These are phyloP conservation scores for Pseudotulostoma volvatum DNA, from an alignment of 495 filamentous ascomycete genomes.

Conservation along the genomic window DNA sequence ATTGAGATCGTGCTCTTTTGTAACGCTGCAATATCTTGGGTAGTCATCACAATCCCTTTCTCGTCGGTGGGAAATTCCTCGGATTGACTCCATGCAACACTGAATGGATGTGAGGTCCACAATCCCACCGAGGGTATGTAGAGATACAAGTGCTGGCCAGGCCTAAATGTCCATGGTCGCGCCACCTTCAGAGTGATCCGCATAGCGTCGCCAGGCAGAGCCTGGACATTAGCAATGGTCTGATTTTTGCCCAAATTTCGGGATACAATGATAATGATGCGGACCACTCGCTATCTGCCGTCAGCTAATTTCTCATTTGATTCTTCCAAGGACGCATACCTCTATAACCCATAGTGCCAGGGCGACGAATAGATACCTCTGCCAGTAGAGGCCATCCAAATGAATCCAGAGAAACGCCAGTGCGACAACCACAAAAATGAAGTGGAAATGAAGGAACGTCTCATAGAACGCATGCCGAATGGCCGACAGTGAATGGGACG, in stretches of 20 bases:
- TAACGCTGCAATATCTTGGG: conserved; percentile 17
- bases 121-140: conserved; percentile 58
- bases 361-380: conserved; percentile 48
- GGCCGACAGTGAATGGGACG: conserved; percentile 52
- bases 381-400: conserved; percentile 45
- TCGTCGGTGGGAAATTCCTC: conserved; percentile 22
- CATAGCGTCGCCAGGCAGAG: conserved; percentile 65
- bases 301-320: too few relatives aligned
- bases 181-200: conserved; percentile 69
- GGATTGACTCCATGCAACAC: conserved; percentile 65
- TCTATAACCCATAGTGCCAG: conserved; percentile 67
- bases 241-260: conserved; percentile 48
- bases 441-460: conserved; percentile 74
- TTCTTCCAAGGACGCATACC: too few relatives aligned
- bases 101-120: conserved; percentile 89
- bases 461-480: conserved; percentile 93
- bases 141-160: conserved; percentile 79
- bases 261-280: conserved; percentile 51
- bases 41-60: conserved; percentile 25
- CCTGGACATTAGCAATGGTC: conserved; percentile 57
- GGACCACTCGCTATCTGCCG: conserved; percentile 41
- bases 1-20: conserved; percentile 53
- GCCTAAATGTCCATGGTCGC: conserved; percentile 57
- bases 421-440: conserved; percentile 44
- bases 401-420: conserved; percentile 60